These are phyloP conservation scores for Mrakia hoshinonis DNA, from an alignment of 768 basidiomycete genomes.

Conservation along the genomic window DNA sequence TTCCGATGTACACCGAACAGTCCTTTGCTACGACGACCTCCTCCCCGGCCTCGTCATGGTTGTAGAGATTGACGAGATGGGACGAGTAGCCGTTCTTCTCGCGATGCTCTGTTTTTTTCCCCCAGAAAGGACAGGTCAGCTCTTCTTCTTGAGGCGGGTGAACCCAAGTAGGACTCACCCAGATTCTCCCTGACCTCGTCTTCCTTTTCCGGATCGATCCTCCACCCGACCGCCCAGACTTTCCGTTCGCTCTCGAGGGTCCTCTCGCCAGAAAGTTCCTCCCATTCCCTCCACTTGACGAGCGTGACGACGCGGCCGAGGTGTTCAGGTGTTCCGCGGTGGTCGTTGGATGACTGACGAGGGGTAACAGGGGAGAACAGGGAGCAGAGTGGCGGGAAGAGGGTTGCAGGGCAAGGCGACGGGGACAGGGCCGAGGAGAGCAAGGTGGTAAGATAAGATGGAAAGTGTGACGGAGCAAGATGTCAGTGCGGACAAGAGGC, in stretches of 20 bases:
- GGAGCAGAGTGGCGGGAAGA: neutral
- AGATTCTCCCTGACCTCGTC: slow-evolving; percentile 73
- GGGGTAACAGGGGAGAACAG: slow-evolving; percentile 45
- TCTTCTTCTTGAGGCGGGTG: too few relatives aligned
- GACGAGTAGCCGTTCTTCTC: slow-evolving; percentile 93
- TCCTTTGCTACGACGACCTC: slow-evolving; percentile 46
- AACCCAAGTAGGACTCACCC: slow-evolving; percentile 47
- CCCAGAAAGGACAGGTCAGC: neutral
- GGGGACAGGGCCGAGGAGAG: neutral
- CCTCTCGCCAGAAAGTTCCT: slow-evolving; percentile 55
- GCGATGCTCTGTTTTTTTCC: slow-evolving; percentile 55
- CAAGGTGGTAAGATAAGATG: too few relatives aligned
- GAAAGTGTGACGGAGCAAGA: too few relatives aligned
- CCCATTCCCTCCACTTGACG: slow-evolving; percentile 82
- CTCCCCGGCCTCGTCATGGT: slow-evolving; percentile 50
- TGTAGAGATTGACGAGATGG: slow-evolving; percentile 66
- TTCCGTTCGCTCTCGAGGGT: slow-evolving; percentile 47
- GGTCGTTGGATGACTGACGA: slow-evolving; percentile 16
- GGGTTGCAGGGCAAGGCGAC: too few relatives aligned
- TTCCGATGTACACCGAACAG: slow-evolving; percentile 68
- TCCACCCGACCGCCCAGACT: slow-evolving; percentile 87
- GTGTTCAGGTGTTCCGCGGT: slow-evolving; percentile 14
- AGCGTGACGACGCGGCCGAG: slow-evolving; percentile 88
- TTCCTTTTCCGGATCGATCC: slow-evolving; percentile 68
- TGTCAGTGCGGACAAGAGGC: too few relatives aligned